A percentile compares a stretch with the other conserved stretches of the same genome.
phyloP scores from a whole-genome alignment of 2,329 filamentous ascomycete species.

The Madurella mycetomatis region DNA sequence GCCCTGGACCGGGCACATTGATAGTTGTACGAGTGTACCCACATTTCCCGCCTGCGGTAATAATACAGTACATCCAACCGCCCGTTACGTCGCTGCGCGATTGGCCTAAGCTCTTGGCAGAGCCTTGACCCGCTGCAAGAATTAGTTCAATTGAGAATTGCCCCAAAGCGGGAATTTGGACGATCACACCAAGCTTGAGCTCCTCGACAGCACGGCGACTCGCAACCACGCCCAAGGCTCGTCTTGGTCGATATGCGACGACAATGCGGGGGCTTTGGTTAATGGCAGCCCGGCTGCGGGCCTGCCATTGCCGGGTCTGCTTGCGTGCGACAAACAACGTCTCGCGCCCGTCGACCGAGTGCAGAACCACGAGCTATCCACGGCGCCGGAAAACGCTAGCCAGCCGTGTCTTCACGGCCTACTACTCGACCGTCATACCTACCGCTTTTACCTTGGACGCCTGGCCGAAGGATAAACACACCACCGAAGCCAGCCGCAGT shows the following conservation, averaged over 20 bases:
- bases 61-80: too few species aligned
- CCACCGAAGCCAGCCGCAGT: slow-evolving; percentile 51
- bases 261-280: slow-evolving; percentile 67
- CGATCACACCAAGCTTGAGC: neutral
- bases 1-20: too few species aligned
- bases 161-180: neutral
- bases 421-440: slow-evolving; percentile 64
- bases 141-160: too few species aligned
- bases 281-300: slow-evolving; percentile 58
- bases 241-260: slow-evolving; percentile 32
- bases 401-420: slow-evolving; percentile 58
- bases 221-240: slow-evolving; percentile 8
- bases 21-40: too few species aligned
- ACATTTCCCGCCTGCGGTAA: too few species aligned
- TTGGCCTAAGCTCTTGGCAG: too few species aligned
- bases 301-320: slow-evolving; percentile 61
- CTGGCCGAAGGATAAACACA: slow-evolving; percentile 52
- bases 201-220: slow-evolving; percentile 1
- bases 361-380: slow-evolving; percentile 23
- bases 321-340: slow-evolving; percentile 45
- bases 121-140: too few species aligned
- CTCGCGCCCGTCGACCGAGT: slow-evolving; percentile 41
- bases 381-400: slow-evolving; percentile 46
- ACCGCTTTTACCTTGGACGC: slow-evolving; percentile 61
- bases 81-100: too few species aligned